Percentiles rank a stretch among this genome's conserved stretches.
phyloP scores from a whole-genome alignment of 495 filamentous ascomycete genomes.

The Massariosphaeria phaeospora region DNA sequence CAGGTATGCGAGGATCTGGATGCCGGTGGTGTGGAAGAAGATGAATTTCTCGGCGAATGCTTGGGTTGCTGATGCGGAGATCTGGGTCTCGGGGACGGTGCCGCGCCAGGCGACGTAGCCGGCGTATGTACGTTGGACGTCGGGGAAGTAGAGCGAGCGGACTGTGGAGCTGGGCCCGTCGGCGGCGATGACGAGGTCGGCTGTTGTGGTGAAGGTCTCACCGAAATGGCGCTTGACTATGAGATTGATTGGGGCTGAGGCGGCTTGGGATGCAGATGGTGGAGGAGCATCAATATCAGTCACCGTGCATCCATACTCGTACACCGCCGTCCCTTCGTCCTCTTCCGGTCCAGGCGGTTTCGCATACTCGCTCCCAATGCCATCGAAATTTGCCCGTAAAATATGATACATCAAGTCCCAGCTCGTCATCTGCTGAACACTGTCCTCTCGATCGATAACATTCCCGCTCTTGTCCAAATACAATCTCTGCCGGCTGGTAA shows the following conservation, averaged over 20 bases:
- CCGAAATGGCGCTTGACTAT: constrained; percentile 20
- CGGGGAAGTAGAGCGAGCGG: constrained; percentile 45
- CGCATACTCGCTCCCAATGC: constrained; percentile 28
- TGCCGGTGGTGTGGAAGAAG: constrained; percentile 34
- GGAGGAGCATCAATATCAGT: constrained; percentile 33
- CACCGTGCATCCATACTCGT: constrained; percentile 47
- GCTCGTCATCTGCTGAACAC: constrained; percentile 27
- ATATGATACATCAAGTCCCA: constrained; percentile 54
- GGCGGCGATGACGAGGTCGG: constrained; percentile 51
- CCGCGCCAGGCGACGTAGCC: constrained; percentile 55
- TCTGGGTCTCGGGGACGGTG: constrained; percentile 46
- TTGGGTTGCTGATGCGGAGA: constrained; percentile 30
- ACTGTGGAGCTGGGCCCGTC: constrained; percentile 55
- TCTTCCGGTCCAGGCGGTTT: constrained; percentile 16
- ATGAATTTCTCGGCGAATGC: constrained; percentile 32
- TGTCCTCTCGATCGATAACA: neutral
- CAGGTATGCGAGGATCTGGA: constrained; percentile 50
- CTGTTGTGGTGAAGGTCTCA: no score
- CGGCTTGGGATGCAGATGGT: neutral
- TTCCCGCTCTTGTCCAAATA: constrained; percentile 6
- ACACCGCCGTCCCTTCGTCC: constrained; percentile 42
- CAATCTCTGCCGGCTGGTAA: neutral
- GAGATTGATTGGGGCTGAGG: constrained; percentile 6
- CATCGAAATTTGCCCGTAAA: constrained; percentile 53
- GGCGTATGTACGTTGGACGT: constrained; percentile 49